A percentile compares a stretch with the other conserved stretches of the same genome.
These are phyloP conservation scores for Bipolaris zeicola DNA, from an alignment of 2,329 filamentous ascomycete genomes.

Conservation along the genomic window DNA sequence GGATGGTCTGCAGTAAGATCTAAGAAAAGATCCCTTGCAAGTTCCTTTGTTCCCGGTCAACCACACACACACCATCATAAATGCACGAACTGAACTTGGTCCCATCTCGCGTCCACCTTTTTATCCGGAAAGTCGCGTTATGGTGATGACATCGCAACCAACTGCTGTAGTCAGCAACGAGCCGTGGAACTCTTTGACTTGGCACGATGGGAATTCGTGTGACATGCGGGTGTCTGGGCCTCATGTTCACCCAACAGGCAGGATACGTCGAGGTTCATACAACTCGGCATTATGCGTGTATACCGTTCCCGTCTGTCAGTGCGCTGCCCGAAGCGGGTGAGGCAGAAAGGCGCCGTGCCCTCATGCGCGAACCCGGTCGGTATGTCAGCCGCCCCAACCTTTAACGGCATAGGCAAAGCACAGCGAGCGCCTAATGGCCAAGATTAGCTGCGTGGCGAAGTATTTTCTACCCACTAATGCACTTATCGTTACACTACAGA, in stretches of 20 bases:
- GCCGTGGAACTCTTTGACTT: neutral
- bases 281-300: neutral
- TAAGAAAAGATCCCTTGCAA: slow-evolving; percentile 11
- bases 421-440: slow-evolving; percentile 23
- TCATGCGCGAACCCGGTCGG: slow-evolving; percentile 14
- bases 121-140: neutral
- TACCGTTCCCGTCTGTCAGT: slow-evolving; percentile 3
- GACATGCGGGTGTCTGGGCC: neutral
- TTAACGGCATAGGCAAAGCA: slow-evolving; percentile 23
- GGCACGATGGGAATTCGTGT: neutral
- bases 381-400: slow-evolving; percentile 28
- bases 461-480: slow-evolving; percentile 12
- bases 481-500: slow-evolving; percentile 22
- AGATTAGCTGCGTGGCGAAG: slow-evolving; percentile 25
- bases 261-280: neutral
- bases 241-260: neutral
- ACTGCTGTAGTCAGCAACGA: neutral
- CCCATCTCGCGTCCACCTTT: neutral
- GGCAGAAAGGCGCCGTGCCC: slow-evolving; percentile 11
- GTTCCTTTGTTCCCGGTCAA: neutral
- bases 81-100: neutral
- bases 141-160: neutral
- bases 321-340: slow-evolving; percentile 4
- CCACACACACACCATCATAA: neutral
- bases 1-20: slow-evolving; percentile 4